A percentile compares a stretch with the other conserved stretches of the same genome.
These are phyloP conservation scores for Pelargonium cotyledonis DNA, from an alignment of 441 rosid genomes.

Conservation along the genomic window DNA sequence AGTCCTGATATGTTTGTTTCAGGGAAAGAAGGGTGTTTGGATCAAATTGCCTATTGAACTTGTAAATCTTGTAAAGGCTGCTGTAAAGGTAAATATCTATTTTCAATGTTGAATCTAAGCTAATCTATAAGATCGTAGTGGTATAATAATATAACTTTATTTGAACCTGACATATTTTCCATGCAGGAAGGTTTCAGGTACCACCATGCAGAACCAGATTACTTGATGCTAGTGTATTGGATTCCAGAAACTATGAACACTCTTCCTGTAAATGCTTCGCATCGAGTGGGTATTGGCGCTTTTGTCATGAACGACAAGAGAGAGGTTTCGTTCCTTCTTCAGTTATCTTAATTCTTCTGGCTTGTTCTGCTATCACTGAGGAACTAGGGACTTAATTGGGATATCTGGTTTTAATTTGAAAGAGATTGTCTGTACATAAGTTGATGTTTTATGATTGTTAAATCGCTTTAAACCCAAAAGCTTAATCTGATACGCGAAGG, in stretches of 20 bases:
- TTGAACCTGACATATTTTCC: conserved; percentile 11
- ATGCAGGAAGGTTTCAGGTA: conserved; percentile 83
- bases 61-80: conserved; percentile 56
- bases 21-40: conserved; percentile 89
- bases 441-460: too few relatives aligned
- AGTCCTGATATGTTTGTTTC: conserved; percentile 14
- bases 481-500: too few relatives aligned
- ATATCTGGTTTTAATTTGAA: too few relatives aligned
- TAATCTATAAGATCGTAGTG: background rate
- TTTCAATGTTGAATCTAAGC: background rate
- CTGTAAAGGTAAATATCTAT: conserved; percentile 50
- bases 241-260: conserved; percentile 52
- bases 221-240: conserved; percentile 84
- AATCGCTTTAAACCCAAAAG: too few relatives aligned
- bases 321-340: conserved; percentile 42
- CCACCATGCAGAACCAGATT: conserved; percentile 78
- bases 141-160: background rate
- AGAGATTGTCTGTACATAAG: too few relatives aligned
- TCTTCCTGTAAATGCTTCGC: conserved; percentile 81
- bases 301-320: conserved; percentile 65
- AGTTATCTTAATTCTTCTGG: background rate
- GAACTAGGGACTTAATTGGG: too few relatives aligned
- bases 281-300: conserved; percentile 68
- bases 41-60: conserved; percentile 68
- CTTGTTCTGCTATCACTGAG: background rate